Evolutionary conservation across 805 yeast genomes (phyloP).

Genomic region (Barnettozyma pratensis): DNA sequence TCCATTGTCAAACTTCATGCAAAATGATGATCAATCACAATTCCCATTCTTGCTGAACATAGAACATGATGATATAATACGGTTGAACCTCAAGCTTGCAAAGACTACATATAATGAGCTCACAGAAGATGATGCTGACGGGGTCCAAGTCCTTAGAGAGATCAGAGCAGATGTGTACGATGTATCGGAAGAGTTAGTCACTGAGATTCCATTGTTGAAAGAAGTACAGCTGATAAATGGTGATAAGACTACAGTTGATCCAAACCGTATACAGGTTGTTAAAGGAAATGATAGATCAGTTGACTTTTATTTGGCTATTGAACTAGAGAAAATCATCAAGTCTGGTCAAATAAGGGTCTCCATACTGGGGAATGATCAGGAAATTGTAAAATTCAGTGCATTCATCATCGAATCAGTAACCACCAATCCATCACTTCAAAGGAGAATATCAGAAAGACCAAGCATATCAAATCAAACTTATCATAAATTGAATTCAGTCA

Average conservation of each 20-base stretch:
- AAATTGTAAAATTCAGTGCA: background rate
- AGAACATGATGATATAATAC: background rate
- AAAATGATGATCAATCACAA: slow-evolving; percentile 7
- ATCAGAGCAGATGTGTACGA: background rate
- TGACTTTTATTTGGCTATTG: slow-evolving; percentile 1
- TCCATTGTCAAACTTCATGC: slow-evolving; percentile 7
- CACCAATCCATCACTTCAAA: background rate
- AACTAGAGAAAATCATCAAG: background rate
- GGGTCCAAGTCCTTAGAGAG: background rate
- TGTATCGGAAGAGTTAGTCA: background rate
- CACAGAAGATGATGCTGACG: background rate
- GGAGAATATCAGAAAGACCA: background rate
- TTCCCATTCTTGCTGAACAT: slow-evolving; percentile 10
- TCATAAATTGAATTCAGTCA: background rate
- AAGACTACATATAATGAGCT: background rate
- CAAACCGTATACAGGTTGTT: background rate
- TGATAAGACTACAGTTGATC: slow-evolving; percentile 4
- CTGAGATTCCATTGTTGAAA: background rate
- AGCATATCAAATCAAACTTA: background rate
- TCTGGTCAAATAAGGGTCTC: background rate
- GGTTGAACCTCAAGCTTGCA: slow-evolving; percentile 2
- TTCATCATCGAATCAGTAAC: background rate
- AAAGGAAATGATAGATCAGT: slow-evolving; percentile 1
- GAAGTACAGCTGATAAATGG: background rate
- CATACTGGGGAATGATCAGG: background rate